Evolutionary conservation across 345 rosid genomes (phyloP).

Genomic region (Rubroshorea leprosula): DNA sequence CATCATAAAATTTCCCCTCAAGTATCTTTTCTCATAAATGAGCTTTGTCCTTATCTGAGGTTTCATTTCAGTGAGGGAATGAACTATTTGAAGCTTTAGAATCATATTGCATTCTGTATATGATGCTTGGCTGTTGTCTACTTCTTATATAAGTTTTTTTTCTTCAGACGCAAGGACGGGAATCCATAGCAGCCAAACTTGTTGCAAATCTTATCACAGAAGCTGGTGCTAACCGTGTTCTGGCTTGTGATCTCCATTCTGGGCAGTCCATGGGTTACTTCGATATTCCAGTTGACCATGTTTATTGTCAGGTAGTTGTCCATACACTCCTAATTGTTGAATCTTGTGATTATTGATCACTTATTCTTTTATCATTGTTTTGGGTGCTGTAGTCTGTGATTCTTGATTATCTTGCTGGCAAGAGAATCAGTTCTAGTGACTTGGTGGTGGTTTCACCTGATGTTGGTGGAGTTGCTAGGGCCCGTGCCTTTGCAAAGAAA

Average conservation of each 20-base stretch:
- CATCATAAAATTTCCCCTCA: no score
- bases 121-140: no score
- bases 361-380: neutral
- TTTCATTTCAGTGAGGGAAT: no score
- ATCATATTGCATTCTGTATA: neutral
- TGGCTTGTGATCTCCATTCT: conserved; percentile 95
- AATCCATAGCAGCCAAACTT: conserved; percentile 96
- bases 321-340: neutral
- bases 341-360: neutral
- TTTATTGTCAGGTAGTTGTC: conserved; percentile 66
- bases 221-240: conserved; percentile 96
- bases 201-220: conserved; percentile 90
- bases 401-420: conserved; percentile 97
- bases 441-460: conserved; percentile 98
- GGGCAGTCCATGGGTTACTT: conserved; percentile 99
- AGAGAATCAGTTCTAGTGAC: conserved; percentile 68
- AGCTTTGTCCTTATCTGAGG: no score
- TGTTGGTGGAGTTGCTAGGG: conserved; percentile 99
- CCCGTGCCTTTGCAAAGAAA: conserved; percentile 93
- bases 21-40: no score
- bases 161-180: conserved; percentile 93
- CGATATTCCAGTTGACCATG: conserved; percentile 95
- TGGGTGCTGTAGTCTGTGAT: conserved; percentile 64
- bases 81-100: conserved; percentile 11
- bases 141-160: neutral